These are phyloP conservation scores for Chaetomiaceae sp. DNA, from an alignment of 2,329 filamentous ascomycete species.

Conservation along the genomic window DNA sequence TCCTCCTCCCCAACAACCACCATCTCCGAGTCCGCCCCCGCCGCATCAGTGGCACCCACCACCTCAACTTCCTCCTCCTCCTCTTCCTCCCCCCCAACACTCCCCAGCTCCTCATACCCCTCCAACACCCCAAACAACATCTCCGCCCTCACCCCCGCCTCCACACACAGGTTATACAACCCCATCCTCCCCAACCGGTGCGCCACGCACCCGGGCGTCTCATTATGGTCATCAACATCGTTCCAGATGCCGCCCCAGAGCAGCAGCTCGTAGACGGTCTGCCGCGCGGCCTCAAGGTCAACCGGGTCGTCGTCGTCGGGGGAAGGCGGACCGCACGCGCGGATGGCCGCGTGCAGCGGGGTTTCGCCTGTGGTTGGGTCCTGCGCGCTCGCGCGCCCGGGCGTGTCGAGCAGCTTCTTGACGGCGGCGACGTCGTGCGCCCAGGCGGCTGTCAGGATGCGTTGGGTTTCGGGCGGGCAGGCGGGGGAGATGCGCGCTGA, in stretches of 20 bases:
- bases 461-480: conserved; percentile 45
- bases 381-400: conserved; percentile 64
- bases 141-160: conserved; percentile 86
- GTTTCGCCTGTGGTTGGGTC: conserved; percentile 81
- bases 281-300: conserved; percentile 54
- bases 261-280: conserved; percentile 69
- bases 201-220: conserved; percentile 89
- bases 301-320: conserved; percentile 26
- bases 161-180: conserved; percentile 77
- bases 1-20: conserved; percentile 26
- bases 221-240: conserved; percentile 76
- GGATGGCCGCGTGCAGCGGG: conserved; percentile 83
- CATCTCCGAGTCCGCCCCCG: conserved; percentile 10
- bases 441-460: conserved; percentile 51
- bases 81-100: conserved; percentile 46
- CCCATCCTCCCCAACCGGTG: conserved; percentile 58
- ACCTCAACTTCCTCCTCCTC: conserved; percentile 39
- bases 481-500: conserved; percentile 46
- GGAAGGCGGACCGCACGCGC: conserved; percentile 52
- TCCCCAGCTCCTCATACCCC: conserved; percentile 68
- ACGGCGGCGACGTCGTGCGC: conserved; percentile 58
- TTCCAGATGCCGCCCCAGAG: conserved; percentile 96
- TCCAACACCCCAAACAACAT: conserved; percentile 76
- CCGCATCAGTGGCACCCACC: conserved; percentile 23
- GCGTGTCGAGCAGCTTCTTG: conserved; percentile 60